Base-by-base conservation (phyloP, 2,329 filamentous ascomycete genomes). In the Bipolaris oryzae region DNA sequence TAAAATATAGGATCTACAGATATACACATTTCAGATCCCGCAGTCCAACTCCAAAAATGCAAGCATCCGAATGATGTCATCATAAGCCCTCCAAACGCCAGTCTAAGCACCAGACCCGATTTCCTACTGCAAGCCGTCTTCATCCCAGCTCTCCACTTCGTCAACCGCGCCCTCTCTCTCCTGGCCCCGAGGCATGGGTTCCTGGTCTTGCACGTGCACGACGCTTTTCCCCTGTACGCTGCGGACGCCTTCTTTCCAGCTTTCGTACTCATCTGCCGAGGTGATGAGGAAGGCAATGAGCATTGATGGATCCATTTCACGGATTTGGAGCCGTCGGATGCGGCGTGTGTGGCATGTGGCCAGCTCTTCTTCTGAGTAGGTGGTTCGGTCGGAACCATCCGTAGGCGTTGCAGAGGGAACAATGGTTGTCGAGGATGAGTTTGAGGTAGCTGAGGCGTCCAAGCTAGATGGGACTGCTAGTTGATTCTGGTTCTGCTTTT, bases 281-380 rank as follows among this genome's bases (percentile, higher is more conserved):
- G 84, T 85, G 60, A 99, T 92, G 34, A 99, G 79, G 70, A 98
- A 98, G 4, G 92, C 94, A 63, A 99, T 91, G 39, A 99, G 80
- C 95, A 99, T 99, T 71, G 92, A 97, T 0, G 95, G 95, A 69
- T 99, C 95, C 91, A 99, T 95, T 71, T 98, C 93, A 57, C 87
- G 87, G 46, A 99, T 84, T 65, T 95, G 89, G 28, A 99, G 82
- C 53, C 90, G 85, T 35, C 94, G 87, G 16, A 99, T 79, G 45
- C 94, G 88, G 48, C 91, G 85, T 0, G 93, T 98, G 74, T 99
- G 94, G 70, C 92, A 97, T 0, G 89, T 89, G 53, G 89, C 85
- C 15, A 96, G 74, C 56, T 98, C 92, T 66, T 91, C 89, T 7
- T 80, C 70, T 0, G 87, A 87, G 69, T 92, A 91, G 1, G 85